phyloP scores from a whole-genome alignment of 352 stramenopile genomes.

The Globisporangium orthogonon region DNA sequence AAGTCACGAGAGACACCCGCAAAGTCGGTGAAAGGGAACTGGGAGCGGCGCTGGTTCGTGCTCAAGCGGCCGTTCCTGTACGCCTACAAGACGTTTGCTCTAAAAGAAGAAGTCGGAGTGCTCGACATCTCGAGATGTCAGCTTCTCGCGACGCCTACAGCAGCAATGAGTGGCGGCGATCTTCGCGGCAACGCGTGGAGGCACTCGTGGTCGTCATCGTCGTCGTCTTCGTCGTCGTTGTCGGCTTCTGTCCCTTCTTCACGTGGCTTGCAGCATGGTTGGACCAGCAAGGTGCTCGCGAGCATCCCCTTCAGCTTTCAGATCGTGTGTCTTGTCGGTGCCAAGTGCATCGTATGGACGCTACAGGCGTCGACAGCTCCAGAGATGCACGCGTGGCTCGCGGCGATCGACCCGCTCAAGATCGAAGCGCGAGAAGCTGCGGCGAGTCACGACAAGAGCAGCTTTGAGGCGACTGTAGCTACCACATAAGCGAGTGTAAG shows the following conservation, averaged over 20 bases:
- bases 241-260: not conserved
- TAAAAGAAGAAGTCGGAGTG: constrained; percentile 59
- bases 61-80: constrained; percentile 77
- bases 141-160: constrained; percentile 23
- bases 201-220: constrained; percentile 6
- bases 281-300: not conserved
- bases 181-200: not conserved
- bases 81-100: constrained; percentile 59
- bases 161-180: not conserved
- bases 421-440: constrained; percentile 33
- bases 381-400: constrained; percentile 66
- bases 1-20: not conserved
- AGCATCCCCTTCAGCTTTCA: constrained; percentile 65
- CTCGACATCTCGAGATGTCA: constrained; percentile 68
- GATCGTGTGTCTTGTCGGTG: constrained; percentile 38
- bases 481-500: constrained; percentile 7
- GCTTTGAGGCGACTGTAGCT: constrained; percentile 19
- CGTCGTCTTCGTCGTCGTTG: constrained; percentile 2
- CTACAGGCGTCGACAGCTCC: constrained; percentile 59
- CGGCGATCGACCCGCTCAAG: constrained; percentile 65
- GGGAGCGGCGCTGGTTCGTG: constrained; percentile 78
- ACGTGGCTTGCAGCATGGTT: not conserved
- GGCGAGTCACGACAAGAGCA: constrained; percentile 9
- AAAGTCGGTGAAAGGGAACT: constrained; percentile 15
- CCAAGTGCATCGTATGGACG: constrained; percentile 64